phyloP scores from a whole-genome alignment of 1,139 yeast species.

The Suhomyces chickasaworum region DNA sequence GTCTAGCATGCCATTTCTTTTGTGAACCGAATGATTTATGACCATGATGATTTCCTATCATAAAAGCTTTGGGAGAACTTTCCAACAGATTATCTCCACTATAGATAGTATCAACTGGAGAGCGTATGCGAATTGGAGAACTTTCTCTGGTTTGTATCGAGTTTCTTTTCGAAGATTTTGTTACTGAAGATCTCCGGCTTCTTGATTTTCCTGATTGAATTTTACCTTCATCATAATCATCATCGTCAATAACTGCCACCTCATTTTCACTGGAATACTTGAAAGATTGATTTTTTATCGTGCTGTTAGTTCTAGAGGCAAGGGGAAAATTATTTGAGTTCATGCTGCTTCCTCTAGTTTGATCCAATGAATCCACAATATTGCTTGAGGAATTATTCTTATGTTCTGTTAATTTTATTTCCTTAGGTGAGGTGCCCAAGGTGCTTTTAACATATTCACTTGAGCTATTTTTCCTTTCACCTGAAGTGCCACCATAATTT shows the following conservation, averaged over 20 bases:
- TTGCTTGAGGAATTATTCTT: conserved; percentile 24
- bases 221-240: conserved; percentile 11
- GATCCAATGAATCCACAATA: conserved; percentile 29
- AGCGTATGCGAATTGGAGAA: conserved; percentile 16
- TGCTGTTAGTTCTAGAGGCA: neutral
- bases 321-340: conserved; percentile 14
- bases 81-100: conserved; percentile 9
- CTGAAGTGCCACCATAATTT: conserved; percentile 34
- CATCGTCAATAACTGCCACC: conserved; percentile 28
- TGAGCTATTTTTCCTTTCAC: conserved; percentile 8
- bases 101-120: conserved; percentile 12
- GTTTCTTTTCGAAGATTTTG: conserved; percentile 3
- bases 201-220: neutral
- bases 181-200: conserved; percentile 11
- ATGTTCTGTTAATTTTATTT: conserved; percentile 9
- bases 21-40: conserved; percentile 8
- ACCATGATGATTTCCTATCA: neutral
- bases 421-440: conserved; percentile 9
- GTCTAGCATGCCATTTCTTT: conserved; percentile 1
- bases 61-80: conserved; percentile 8
- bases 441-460: conserved; percentile 5
- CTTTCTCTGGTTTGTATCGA: conserved; percentile 1
- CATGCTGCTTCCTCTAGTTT: conserved; percentile 25
- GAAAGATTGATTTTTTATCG: neutral
- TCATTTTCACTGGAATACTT: conserved; percentile 23